Evolutionary conservation across 768 basidiomycete species (phyloP).

Genomic region (Crucibulum laeve): DNA sequence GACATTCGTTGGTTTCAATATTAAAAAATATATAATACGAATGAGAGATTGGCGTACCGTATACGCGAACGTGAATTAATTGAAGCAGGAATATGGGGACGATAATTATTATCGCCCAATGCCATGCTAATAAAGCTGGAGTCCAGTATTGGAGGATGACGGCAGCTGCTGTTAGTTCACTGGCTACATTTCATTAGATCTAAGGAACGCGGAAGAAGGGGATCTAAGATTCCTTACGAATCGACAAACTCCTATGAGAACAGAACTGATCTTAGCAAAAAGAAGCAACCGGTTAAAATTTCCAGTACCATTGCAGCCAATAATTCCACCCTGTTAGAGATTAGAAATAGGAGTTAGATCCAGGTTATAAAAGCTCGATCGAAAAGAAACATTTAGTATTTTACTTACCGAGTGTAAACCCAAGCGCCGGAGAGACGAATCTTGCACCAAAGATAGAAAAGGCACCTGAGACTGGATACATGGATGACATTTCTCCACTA

Average conservation of each 20-base stretch:
- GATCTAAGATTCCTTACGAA: constrained; percentile 6
- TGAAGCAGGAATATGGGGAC: constrained; percentile 47
- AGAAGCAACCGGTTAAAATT: constrained; percentile 13
- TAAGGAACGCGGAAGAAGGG: background rate
- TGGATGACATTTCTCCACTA: constrained; percentile 63
- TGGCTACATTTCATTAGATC: constrained; percentile 25
- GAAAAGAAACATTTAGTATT: background rate
- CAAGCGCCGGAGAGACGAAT: constrained; percentile 57
- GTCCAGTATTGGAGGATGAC: constrained; percentile 52
- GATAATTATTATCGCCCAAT: constrained; percentile 46
- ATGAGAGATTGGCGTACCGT: constrained; percentile 30
- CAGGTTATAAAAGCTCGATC: background rate
- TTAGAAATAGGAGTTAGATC: background rate
- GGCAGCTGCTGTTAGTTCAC: constrained; percentile 55
- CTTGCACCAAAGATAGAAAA: constrained; percentile 55
- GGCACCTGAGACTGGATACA: constrained; percentile 59
- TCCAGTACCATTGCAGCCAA: constrained; percentile 41
- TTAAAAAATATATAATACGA: background rate
- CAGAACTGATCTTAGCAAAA: background rate
- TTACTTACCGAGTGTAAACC: constrained; percentile 47
- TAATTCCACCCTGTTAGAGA: constrained; percentile 47
- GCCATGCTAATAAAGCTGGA: constrained; percentile 41
- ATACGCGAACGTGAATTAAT: constrained; percentile 53
- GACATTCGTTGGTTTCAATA: background rate
- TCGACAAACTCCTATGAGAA: constrained; percentile 18